Conservation (phyloP, 2,329 filamentous ascomycete genomes). For the Cytospora schulzeri region DNA sequence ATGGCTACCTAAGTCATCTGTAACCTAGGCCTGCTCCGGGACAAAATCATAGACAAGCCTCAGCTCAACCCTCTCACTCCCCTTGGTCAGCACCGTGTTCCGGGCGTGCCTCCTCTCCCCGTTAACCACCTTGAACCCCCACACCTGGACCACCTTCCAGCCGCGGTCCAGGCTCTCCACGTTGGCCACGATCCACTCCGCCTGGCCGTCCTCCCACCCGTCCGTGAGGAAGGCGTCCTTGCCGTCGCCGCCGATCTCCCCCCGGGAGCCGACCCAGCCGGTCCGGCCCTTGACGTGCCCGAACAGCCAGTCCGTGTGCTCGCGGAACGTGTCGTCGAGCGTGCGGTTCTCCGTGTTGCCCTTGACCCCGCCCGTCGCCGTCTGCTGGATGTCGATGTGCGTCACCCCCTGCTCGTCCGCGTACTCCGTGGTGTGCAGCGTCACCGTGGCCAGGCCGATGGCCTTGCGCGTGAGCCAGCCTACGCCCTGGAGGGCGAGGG, state of each 20-base stretch:
- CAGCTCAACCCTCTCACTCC: slow-evolving; percentile 49
- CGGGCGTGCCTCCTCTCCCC: slow-evolving; percentile 56
- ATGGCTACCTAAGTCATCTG: slow-evolving; percentile 9
- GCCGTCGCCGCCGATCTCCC: slow-evolving; percentile 40
- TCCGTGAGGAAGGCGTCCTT: slow-evolving; percentile 58
- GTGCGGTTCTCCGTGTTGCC: slow-evolving; percentile 62
- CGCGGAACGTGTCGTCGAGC: slow-evolving; percentile 55
- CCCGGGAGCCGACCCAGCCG: slow-evolving; percentile 47
- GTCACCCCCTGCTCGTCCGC: slow-evolving; percentile 44
- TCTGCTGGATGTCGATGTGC: slow-evolving; percentile 74
- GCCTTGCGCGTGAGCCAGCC: slow-evolving; percentile 73
- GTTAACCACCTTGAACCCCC: slow-evolving; percentile 60
- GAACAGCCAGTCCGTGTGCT: slow-evolving; percentile 79
- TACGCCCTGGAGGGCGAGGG: slow-evolving; percentile 73
- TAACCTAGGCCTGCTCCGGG: slow-evolving; percentile 27
- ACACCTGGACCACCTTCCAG: slow-evolving; percentile 60
- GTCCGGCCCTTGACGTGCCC: slow-evolving; percentile 67
- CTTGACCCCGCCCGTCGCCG: slow-evolving; percentile 69
- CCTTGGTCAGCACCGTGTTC: slow-evolving; percentile 57
- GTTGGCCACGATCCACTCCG: slow-evolving; percentile 61
- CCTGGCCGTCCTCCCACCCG: slow-evolving; percentile 61
- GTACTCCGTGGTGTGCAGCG: slow-evolving; percentile 63
- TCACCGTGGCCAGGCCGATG: slow-evolving; percentile 69
- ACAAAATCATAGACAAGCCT: slow-evolving; percentile 60
- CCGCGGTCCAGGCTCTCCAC: slow-evolving; percentile 56